These are phyloP conservation scores for Erodium trifolium DNA, from an alignment of 441 rosid species.

Conservation along the genomic window DNA sequence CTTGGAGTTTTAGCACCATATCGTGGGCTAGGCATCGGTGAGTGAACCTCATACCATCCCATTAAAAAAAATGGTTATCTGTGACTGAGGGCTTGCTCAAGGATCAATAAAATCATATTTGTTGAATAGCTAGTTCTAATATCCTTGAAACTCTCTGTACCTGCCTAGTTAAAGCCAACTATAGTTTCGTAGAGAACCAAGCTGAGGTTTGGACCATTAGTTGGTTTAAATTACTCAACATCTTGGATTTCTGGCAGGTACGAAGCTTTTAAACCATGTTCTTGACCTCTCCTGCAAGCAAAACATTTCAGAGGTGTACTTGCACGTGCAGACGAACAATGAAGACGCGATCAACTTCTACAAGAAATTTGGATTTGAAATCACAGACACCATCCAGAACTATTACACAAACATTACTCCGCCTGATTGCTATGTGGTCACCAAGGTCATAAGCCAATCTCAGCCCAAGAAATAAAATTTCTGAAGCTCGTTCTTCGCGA, in stretches of 20 bases:
- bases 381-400: conserved; percentile 69
- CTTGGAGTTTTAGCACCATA: conserved; percentile 95
- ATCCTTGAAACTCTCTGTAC: too few relatives aligned
- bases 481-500: not conserved
- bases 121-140: too few relatives aligned
- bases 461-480: conserved; percentile 40
- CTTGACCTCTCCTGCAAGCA: conserved; percentile 65
- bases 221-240: too few relatives aligned
- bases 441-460: conserved; percentile 42
- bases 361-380: conserved; percentile 81
- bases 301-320: conserved; percentile 66
- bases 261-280: conserved; percentile 74
- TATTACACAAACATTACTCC: conserved; percentile 79
- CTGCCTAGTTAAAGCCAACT: too few relatives aligned
- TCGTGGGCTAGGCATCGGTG: conserved; percentile 92
- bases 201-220: too few relatives aligned
- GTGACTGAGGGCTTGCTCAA: not conserved
- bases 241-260: too few relatives aligned
- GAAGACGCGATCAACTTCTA: conserved; percentile 87
- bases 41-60: conserved; percentile 26
- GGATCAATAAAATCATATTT: not conserved
- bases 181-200: too few relatives aligned
- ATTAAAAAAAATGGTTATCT: too few relatives aligned
- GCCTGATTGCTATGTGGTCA: conserved; percentile 71
- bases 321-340: conserved; percentile 94